Base-by-base conservation (phyloP, 257 asterid species). In the Verbascum thapsus region DNA sequence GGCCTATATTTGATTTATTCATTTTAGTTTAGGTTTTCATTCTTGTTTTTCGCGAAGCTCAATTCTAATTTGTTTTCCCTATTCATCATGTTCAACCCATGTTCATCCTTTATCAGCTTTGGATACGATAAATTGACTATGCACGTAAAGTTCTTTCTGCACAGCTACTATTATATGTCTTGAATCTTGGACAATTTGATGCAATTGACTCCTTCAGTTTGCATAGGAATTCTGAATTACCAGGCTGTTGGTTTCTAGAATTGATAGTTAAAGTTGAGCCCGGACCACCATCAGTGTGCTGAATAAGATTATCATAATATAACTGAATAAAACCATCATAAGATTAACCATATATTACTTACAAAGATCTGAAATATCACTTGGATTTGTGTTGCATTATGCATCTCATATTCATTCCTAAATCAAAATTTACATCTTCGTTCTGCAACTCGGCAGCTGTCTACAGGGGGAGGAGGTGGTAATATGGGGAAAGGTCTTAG, bases 401-500 rank as follows among this genome's bases (percentile, higher is more conserved):
- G 22, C 16, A 45, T 45, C 22, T 19, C 51, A 45, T 15, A 6
- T 5, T 45, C 51, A 26, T 45, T 13, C 9, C 19, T 22, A 44
- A 19, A 8, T n/a, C 19, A 44, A 11, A 3, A 44, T 44, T 13
- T 15, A 22, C 51, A 16, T 1, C 13, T 51, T 35, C 15, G 18
- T 58, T 53, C 19, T 63, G 22, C 49, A 30, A 40, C 55, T 11
- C 70, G 73, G 61, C 81, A 85, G 91, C 77, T 85, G 38, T 43
- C 84, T 56, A 81, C 82, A 43, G 86, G 88, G 1, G 86, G 91
- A 52, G 91, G 91, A 47, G 88, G 88, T n/a, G 91, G 88, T 62
- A 54, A 75, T 63, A 79, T 77, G 30, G 91, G 91, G 57, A 85
- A 85, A 71, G 82, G 61, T 53, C 75, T 78, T 56, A 75, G 70